A percentile compares a stretch with the other conserved stretches of the same genome.
Evolutionary conservation across 805 yeast genomes (phyloP).

Genomic region (Naumovozyma dairenensis): DNA sequence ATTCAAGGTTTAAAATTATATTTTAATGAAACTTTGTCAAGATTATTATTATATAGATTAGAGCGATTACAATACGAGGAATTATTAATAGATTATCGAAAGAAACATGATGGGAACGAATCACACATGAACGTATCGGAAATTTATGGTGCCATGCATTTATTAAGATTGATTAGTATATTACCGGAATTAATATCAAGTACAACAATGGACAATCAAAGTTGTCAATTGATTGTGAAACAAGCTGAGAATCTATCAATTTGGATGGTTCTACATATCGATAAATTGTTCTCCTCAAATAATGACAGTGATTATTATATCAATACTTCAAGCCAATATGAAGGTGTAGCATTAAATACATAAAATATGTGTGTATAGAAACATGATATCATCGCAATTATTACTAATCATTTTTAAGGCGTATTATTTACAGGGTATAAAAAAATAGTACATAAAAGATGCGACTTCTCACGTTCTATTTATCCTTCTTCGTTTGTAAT

Average conservation of each 20-base stretch:
- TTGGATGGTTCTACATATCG: constrained; percentile 18
- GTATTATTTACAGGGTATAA: too few relatives aligned
- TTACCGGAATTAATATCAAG: constrained; percentile 77
- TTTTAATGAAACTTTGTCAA: constrained; percentile 54
- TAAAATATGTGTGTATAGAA: constrained; percentile 5
- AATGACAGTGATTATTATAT: constrained; percentile 15
- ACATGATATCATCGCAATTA: too few relatives aligned
- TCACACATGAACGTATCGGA: constrained; percentile 18
- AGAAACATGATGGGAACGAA: constrained; percentile 7
- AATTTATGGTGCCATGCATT: constrained; percentile 74
- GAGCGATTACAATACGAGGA: constrained; percentile 25
- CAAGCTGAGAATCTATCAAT: constrained; percentile 21
- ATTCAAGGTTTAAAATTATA: constrained; percentile 58
- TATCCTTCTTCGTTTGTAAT: constrained; percentile 48
- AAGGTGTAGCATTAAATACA: constrained; percentile 28
- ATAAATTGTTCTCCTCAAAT: constrained; percentile 9
- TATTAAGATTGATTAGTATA: constrained; percentile 64
- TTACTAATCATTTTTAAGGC: too few relatives aligned
- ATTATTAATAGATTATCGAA: constrained; percentile 8
- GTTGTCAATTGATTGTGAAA: constrained; percentile 29
- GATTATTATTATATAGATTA: constrained; percentile 22
- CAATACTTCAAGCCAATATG: constrained; percentile 29
- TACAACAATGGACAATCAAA: constrained; percentile 72
- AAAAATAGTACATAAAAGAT: too few relatives aligned
- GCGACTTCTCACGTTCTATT: too few relatives aligned